Conservation (phyloP, 1,139 yeast genomes). For the Zygosaccharomyces sapae region DNA sequence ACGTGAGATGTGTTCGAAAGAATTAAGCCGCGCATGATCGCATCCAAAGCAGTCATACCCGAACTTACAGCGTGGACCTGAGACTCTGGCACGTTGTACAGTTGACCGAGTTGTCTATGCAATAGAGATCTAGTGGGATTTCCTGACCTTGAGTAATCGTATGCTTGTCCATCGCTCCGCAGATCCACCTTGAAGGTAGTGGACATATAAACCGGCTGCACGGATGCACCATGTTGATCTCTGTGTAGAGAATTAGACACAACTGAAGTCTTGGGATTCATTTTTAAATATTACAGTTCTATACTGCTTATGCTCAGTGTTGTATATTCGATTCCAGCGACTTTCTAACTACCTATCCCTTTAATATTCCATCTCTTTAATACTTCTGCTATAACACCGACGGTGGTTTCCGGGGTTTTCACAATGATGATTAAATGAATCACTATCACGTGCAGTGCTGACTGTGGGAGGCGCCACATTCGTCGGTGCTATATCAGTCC, state of each 20-base stretch:
- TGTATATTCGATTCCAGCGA: background rate
- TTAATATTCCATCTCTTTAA: background rate
- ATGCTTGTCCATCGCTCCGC: conserved; percentile 57
- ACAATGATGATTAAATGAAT: background rate
- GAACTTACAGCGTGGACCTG: conserved; percentile 78
- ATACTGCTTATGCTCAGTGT: background rate
- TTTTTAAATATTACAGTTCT: background rate
- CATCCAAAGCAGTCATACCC: conserved; percentile 92
- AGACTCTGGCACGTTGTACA: conserved; percentile 59
- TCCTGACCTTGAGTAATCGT: conserved; percentile 89
- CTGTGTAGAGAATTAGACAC: conserved; percentile 32
- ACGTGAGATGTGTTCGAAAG: conserved; percentile 37
- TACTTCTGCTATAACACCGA: background rate
- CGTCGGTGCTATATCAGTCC: background rate
- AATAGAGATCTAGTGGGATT: conserved; percentile 84
- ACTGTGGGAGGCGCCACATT: background rate
- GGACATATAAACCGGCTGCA: conserved; percentile 85
- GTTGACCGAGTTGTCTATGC: conserved; percentile 69
- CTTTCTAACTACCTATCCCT: background rate
- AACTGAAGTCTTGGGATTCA: conserved; percentile 4
- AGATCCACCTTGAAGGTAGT: conserved; percentile 85
- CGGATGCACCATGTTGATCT: conserved; percentile 77
- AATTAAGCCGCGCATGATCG: conserved; percentile 69
- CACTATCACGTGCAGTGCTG: background rate
- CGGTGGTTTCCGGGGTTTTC: background rate